A percentile compares a stretch with the other conserved stretches of the same genome.
Conservation (phyloP, 2,329 filamentous ascomycete species). For the Mollisiaceae sp. region DNA sequence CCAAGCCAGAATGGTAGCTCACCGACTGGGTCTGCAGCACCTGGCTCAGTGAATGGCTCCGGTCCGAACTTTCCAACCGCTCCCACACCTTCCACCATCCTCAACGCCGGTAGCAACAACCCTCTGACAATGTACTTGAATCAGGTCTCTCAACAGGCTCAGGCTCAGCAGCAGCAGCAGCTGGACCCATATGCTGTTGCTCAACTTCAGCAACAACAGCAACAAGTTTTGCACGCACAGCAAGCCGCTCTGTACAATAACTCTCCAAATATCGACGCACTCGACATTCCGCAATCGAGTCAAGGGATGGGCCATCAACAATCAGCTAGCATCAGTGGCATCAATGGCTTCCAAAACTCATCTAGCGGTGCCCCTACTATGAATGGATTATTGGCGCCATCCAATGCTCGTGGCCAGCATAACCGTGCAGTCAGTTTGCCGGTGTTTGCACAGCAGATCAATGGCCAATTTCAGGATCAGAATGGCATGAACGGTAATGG, state of each 20-base stretch:
- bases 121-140: conserved; percentile 92
- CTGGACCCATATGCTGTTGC: conserved; percentile 50
- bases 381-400: conserved; percentile 77
- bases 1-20: conserved; percentile 42
- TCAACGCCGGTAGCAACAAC: conserved; percentile 82
- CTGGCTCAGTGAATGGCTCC: conserved; percentile 51
- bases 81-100: conserved; percentile 72
- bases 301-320: conserved; percentile 62
- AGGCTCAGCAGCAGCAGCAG: conserved; percentile 66
- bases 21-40: conserved; percentile 49
- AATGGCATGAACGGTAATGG: conserved; percentile 38
- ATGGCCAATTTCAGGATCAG: conserved; percentile 59
- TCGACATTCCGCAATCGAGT: conserved; percentile 66
- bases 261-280: conserved; percentile 59
- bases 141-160: conserved; percentile 75
- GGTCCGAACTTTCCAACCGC: conserved; percentile 59
- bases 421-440: conserved; percentile 84
- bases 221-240: conserved; percentile 73
- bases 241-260: conserved; percentile 80
- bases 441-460: conserved; percentile 66
- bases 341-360: conserved; percentile 57
- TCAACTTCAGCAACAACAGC: conserved; percentile 64
- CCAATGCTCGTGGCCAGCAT: conserved; percentile 64
- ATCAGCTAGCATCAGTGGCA: conserved; percentile 68
- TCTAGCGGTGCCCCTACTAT: conserved; percentile 69